phyloP scores from a whole-genome alignment of 805 yeast genomes.

The Starmerella etchellsii region DNA sequence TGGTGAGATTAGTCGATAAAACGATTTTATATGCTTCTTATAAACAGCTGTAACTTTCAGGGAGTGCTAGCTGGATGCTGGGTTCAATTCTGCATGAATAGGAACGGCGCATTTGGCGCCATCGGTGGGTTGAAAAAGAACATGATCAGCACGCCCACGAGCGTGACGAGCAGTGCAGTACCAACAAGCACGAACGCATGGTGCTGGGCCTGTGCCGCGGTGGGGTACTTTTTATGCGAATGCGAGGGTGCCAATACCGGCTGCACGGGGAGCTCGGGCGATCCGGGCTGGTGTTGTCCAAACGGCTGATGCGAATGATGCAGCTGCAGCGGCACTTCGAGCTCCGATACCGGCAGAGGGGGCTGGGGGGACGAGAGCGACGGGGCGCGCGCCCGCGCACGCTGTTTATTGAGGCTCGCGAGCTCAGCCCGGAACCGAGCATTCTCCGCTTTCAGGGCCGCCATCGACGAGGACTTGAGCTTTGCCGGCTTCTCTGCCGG shows the following conservation, averaged over 20 bases:
- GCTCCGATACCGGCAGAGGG: background rate
- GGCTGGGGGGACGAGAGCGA: background rate
- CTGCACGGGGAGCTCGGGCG: background rate
- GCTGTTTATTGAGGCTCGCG: conserved; percentile 1
- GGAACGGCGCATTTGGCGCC: conserved; percentile 13
- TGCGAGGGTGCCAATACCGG: background rate
- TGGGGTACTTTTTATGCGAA: background rate
- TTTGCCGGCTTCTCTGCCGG: background rate
- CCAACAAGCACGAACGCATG: conserved; percentile 18
- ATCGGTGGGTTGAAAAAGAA: conserved; percentile 22
- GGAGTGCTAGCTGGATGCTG: too few relatives aligned
- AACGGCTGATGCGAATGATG: background rate
- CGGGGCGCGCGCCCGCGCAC: background rate
- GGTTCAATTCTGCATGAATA: background rate
- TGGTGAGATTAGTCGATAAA: too few relatives aligned
- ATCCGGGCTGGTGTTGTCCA: too few relatives aligned
- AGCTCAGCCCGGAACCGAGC: conserved; percentile 20
- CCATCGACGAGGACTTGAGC: conserved; percentile 13
- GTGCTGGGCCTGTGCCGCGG: conserved; percentile 4
- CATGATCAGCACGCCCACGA: conserved; percentile 22
- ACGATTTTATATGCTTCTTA: too few relatives aligned
- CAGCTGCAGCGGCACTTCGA: background rate
- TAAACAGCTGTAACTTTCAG: background rate
- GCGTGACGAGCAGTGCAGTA: conserved; percentile 19
- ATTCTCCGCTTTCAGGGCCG: conserved; percentile 22